These are phyloP conservation scores for Phytophthora syringae DNA, from an alignment of 352 stramenopile species.

Conservation along the genomic window DNA sequence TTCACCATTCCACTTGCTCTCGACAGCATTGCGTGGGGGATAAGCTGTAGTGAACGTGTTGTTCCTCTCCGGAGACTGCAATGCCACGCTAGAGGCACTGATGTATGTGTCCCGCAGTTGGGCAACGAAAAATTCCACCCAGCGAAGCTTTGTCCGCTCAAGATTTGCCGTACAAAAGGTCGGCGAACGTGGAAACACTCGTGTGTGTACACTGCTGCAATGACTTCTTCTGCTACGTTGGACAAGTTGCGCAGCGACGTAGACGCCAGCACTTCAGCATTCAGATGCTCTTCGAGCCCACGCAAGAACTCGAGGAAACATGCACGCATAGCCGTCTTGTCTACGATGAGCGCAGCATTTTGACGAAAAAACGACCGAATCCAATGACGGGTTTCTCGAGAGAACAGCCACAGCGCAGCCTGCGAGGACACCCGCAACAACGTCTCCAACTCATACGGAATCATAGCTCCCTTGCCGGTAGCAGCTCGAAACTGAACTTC, in stretches of 20 bases:
- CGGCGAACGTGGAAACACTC: conserved; percentile 52
- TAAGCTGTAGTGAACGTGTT: conserved; percentile 10
- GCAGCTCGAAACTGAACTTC: conserved; percentile 2
- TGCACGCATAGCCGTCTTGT: conserved; percentile 51
- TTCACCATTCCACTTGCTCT: conserved; percentile 55
- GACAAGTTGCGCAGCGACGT: conserved; percentile 47
- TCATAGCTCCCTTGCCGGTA: not conserved
- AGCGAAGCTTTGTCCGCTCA: conserved; percentile 57
- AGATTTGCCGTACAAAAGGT: conserved; percentile 52
- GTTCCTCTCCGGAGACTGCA: not conserved
- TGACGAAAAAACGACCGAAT: conserved; percentile 43
- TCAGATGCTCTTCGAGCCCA: conserved; percentile 52
- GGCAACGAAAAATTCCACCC: conserved; percentile 63
- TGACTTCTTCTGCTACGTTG: conserved; percentile 67
- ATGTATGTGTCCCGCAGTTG: conserved; percentile 77
- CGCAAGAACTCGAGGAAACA: conserved; percentile 54
- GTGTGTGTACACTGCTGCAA: conserved; percentile 66
- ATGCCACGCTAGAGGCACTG: conserved; percentile 9
- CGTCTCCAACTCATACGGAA: conserved; percentile 38
- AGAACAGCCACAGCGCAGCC: conserved; percentile 49
- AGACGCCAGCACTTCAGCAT: conserved; percentile 50
- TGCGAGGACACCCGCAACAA: conserved; percentile 42
- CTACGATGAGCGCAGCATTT: conserved; percentile 28
- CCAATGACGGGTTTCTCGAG: conserved; percentile 37
- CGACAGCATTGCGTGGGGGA: conserved; percentile 37